These are phyloP conservation scores for Protea cynaroides DNA, from an alignment of 164 flowering plant genomes.

Conservation along the genomic window DNA sequence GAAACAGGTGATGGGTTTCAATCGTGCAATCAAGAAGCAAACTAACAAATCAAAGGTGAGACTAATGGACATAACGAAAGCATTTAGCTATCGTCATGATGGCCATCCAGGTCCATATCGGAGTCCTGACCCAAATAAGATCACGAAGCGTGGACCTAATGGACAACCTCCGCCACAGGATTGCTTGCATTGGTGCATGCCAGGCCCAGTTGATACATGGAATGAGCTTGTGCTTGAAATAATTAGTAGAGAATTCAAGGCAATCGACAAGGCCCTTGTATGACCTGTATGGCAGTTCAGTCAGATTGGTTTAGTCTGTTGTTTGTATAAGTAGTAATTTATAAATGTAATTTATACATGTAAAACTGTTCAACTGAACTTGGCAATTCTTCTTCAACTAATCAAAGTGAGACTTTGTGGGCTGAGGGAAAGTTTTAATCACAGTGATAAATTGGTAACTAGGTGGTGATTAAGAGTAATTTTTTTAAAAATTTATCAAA, in stretches of 20 bases:
- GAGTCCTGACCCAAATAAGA: conserved; percentile 79
- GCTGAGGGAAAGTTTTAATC: too few relatives aligned
- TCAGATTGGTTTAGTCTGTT: too few relatives aligned
- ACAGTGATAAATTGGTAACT: too few relatives aligned
- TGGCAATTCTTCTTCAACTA: too few relatives aligned
- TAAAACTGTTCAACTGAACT: too few relatives aligned
- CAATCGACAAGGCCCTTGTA: conserved; percentile 11
- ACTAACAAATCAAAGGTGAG: conserved; percentile 47
- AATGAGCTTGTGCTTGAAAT: conserved; percentile 81
- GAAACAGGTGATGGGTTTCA: conserved; percentile 70
- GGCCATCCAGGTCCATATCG: conserved; percentile 98
- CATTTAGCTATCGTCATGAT: conserved; percentile 69
- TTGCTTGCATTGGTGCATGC: conserved; percentile 99
- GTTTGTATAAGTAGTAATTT: too few relatives aligned
- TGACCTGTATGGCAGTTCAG: conserved; percentile 9
- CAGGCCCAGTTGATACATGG: conserved; percentile 98
- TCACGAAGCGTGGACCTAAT: conserved; percentile 73
- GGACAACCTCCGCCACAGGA: conserved; percentile 96
- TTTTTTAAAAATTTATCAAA: too few relatives aligned
- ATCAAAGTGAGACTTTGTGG: too few relatives aligned
- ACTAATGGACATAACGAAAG: conserved; percentile 82
- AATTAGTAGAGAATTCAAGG: conserved; percentile 57
- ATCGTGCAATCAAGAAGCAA: conserved; percentile 46
- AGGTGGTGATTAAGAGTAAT: too few relatives aligned
- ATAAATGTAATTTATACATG: too few relatives aligned